Percentiles rank a stretch among this genome's conserved stretches.
phyloP scores from a whole-genome alignment of 495 filamentous ascomycete genomes.

The Lasiosphaeriaceae sp. region DNA sequence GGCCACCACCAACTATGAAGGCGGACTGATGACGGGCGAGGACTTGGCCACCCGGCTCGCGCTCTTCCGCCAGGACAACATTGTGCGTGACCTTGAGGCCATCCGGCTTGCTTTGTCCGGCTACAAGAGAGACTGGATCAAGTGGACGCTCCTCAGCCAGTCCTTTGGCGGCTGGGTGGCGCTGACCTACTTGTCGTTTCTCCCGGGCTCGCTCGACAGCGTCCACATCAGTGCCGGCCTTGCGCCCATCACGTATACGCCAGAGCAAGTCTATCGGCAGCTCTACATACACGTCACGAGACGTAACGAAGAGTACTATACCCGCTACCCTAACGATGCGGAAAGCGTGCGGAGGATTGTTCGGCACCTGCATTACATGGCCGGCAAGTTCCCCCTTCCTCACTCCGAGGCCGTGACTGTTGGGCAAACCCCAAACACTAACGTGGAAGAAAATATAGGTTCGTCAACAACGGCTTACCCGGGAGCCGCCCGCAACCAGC shows the following conservation, averaged over 20 bases:
- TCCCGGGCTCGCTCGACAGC: constrained; percentile 66
- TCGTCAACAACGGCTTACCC: too few species aligned
- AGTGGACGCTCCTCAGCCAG: constrained; percentile 78
- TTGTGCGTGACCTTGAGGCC: constrained; percentile 83
- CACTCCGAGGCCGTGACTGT: constrained; percentile 31
- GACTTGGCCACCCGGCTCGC: constrained; percentile 70
- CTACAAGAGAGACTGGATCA: constrained; percentile 40
- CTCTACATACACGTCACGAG: constrained; percentile 57
- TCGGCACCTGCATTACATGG: constrained; percentile 52
- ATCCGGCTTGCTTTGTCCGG: constrained; percentile 62
- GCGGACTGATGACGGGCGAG: constrained; percentile 22
- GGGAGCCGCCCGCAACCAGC: constrained; percentile 1
- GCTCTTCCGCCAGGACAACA: constrained; percentile 79
- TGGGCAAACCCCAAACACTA: neutral
- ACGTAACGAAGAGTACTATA: constrained; percentile 67
- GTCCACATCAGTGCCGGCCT: constrained; percentile 80
- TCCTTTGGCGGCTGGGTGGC: constrained; percentile 86
- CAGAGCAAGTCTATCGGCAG: constrained; percentile 67
- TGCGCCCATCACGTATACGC: constrained; percentile 62
- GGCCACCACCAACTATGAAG: constrained; percentile 50
- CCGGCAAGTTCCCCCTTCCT: constrained; percentile 50
- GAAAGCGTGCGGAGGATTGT: constrained; percentile 62
- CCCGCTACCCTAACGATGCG: constrained; percentile 70
- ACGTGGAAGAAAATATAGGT: too few species aligned
- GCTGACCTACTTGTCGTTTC: constrained; percentile 73